phyloP scores from a whole-genome alignment of 345 rosid species.

The Eutrema japonicum region DNA sequence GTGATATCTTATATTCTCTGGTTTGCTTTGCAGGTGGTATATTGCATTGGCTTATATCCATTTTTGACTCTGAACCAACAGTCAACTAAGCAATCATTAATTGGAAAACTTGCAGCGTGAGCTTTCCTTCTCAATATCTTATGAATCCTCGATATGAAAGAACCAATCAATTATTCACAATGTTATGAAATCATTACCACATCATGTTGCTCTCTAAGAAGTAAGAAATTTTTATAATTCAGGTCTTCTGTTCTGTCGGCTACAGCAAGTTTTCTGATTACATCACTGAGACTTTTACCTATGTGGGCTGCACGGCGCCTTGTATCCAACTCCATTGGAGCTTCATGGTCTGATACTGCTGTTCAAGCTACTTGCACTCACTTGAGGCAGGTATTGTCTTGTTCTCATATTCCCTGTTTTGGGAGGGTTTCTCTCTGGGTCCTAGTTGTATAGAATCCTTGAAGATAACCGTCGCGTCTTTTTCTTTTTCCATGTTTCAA shows the following conservation, averaged over 20 bases:
- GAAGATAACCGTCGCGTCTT: slow-evolving; percentile 1
- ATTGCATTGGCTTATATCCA: slow-evolving; percentile 75
- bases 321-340: slow-evolving; percentile 57
- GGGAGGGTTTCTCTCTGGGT: background rate
- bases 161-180: background rate
- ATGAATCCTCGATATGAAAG: background rate
- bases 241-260: slow-evolving; percentile 67
- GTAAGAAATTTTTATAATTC: slow-evolving; percentile 44
- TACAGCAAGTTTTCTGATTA: slow-evolving; percentile 50
- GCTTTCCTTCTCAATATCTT: slow-evolving; percentile 27
- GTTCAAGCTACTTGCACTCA: slow-evolving; percentile 71
- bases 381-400: slow-evolving; percentile 61
- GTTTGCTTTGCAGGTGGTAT: slow-evolving; percentile 51
- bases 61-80: slow-evolving; percentile 64
- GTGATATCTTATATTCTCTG: background rate
- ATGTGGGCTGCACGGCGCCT: slow-evolving; percentile 47
- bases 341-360: slow-evolving; percentile 71
- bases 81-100: slow-evolving; percentile 57
- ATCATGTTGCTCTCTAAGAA: slow-evolving; percentile 1
- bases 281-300: slow-evolving; percentile 70
- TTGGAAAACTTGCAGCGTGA: slow-evolving; percentile 63
- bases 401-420: background rate
- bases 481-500: background rate
- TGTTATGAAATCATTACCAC: slow-evolving; percentile 11
- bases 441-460: slow-evolving; percentile 1